Base-by-base conservation (phyloP, 805 yeast genomes). In the Yarrowia sp. region DNA sequence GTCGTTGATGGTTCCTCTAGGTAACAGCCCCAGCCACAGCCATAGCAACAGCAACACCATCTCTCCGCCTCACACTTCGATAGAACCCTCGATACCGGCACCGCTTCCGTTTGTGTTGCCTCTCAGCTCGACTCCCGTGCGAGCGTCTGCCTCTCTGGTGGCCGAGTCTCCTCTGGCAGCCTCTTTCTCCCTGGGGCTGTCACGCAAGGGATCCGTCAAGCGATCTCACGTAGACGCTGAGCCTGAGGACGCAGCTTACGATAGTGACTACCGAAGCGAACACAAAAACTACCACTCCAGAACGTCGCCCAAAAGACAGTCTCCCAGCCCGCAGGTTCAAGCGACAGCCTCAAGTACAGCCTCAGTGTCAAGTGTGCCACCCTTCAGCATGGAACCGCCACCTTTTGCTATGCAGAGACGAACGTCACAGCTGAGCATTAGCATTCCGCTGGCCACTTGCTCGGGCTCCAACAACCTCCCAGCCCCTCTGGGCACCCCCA, bases 231-330 rank as follows among this genome's bases (percentile, higher is more conserved):
- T 24, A 22, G 35, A 54, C 30, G 61, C 61, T 4, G 61, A 54
- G 46, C 44, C 61, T 24, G 61, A 54, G 14, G 61, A 54, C 17
- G 33, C 41, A 1, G 44, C 46, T 17, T 54, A 54, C 61, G 61
- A 38, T 8, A 17, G 36, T 17, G 61, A 54, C 61, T 54, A 38
- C 46, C 38, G 61, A 7, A 35, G 41, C 58, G 58, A 51, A 21
- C 58, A 51, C 58, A 51, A 51, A 28, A 51, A 51, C 58, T 35
- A 51, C 61, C 46, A 36, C 24, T 54, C 61, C 5, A 30, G 61
- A 9, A 36, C 46, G 8, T 54, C 61, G 16, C 61, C 61, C 0
- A 54, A 54, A 11, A 22, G 61, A 2, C 61, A 16, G 46, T 36
- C 32, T 7, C 61, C 61, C 4, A 6, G n/a, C 11, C 61, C 61